Base-by-base conservation (phyloP, 164 flowering plant genomes). In the Berberis vulgaris region DNA sequence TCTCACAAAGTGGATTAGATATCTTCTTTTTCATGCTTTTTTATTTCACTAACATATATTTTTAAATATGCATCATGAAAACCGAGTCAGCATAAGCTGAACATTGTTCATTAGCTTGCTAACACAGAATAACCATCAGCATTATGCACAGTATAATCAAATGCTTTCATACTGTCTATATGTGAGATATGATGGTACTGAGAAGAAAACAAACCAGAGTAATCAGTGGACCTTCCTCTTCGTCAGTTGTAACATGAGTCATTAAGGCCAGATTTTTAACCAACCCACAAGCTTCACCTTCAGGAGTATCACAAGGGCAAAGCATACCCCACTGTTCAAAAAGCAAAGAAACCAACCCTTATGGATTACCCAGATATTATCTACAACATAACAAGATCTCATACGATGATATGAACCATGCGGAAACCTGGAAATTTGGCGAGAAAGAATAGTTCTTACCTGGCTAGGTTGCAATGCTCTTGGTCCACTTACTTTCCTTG, bases 221-320 rank as follows among this genome's bases (percentile, higher is more conserved):
- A 57, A 84, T 77, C 60, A 90, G 66, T 41, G 97, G 97, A 41
- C 79, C 80, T 69, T 85, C 98, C 60, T 88, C 97, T 69, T 86
- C 87, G 78, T 93, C 97, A 65, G 98, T 93, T 42, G 98, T 93
- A 62, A 93, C 96, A 76, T 90, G 99, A 72, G 99, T 86, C 97
- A 94, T 85, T 62, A 94, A 70, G 12, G 99, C 96, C 84, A 94
- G 80, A 71, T 94, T 89, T 69, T 94, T 94, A 13, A 89, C 96
- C 76, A 94, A 73, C 64, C 99, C 99, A 79, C 99, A 94, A 60
- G 96, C 72, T 83, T 94, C 99, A 65, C 99, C 99, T 80, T 94
- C 99, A 50, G 99, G 99, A 71, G 99, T 94, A 78, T 94, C 99
- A 82, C 99, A 94, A 3, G 99, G 99, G 74, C 99, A 94, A 69